phyloP scores from a whole-genome alignment of 1,284 basidiomycete species.

The Tremellales sp. region DNA sequence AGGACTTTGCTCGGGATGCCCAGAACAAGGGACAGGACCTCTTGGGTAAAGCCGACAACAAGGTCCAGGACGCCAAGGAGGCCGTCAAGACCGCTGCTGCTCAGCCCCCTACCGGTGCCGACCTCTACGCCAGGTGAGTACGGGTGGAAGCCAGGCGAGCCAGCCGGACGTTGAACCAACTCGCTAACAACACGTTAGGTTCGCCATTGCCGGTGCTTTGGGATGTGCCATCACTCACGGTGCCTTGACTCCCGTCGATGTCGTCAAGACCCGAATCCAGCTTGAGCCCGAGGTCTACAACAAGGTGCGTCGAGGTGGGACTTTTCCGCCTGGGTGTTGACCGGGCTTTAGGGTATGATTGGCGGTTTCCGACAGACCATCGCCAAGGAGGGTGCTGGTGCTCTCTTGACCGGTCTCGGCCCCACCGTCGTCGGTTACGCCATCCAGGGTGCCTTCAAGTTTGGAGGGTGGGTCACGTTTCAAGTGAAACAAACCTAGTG shows the following conservation, averaged over 20 bases:
- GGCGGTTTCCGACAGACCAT: slow-evolving; percentile 69
- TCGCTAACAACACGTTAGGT: slow-evolving; percentile 36
- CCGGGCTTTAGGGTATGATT: slow-evolving; percentile 57
- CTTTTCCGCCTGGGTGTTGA: not conserved
- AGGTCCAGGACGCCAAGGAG: slow-evolving; percentile 43
- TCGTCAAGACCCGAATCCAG: slow-evolving; percentile 98
- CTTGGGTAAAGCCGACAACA: slow-evolving; percentile 26
- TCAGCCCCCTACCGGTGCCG: slow-evolving; percentile 47
- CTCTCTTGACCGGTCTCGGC: slow-evolving; percentile 90
- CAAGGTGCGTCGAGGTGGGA: slow-evolving; percentile 46
- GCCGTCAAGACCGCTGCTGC: slow-evolving; percentile 35
- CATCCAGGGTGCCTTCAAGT: slow-evolving; percentile 95
- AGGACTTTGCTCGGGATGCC: slow-evolving; percentile 27
- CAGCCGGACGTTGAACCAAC: not conserved
- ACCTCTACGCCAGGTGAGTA: slow-evolving; percentile 51
- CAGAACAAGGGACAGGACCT: slow-evolving; percentile 17
- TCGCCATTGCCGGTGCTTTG: slow-evolving; percentile 75
- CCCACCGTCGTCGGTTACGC: slow-evolving; percentile 91
- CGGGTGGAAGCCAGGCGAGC: no score
- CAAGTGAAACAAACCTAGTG: not conserved
- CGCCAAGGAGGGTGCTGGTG: slow-evolving; percentile 74
- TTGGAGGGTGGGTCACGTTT: slow-evolving; percentile 60
- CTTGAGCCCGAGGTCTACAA: slow-evolving; percentile 60
- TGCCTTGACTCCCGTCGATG: slow-evolving; percentile 86
- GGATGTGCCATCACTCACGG: slow-evolving; percentile 94